A percentile compares a stretch with the other conserved stretches of the same genome.
These are phyloP conservation scores for Ophiostoma ulmi DNA, from an alignment of 2,329 filamentous ascomycete genomes.

Conservation along the genomic window DNA sequence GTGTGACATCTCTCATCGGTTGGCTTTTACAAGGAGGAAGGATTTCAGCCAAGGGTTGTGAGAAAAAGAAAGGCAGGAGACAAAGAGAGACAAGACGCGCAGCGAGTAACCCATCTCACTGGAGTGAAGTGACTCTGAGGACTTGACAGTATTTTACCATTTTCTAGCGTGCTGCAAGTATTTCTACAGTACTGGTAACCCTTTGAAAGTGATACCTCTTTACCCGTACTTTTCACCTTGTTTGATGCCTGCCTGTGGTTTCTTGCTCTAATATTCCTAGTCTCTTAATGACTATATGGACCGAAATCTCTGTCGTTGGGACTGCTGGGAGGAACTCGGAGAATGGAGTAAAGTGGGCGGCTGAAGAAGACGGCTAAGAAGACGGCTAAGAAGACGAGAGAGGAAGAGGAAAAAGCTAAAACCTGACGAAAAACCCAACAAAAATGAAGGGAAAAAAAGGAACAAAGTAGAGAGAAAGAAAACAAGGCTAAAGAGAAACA, in stretches of 20 bases:
- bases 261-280: not conserved
- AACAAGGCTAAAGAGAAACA: constrained; percentile 7
- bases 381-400: not conserved
- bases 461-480: not conserved
- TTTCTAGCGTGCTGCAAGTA: too few relatives aligned
- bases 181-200: too few relatives aligned
- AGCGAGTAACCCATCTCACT: too few relatives aligned
- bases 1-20: not conserved
- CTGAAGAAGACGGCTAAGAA: not conserved
- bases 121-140: too few relatives aligned
- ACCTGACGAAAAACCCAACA: not conserved
- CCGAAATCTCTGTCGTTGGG: not conserved
- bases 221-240: too few relatives aligned
- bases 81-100: not conserved
- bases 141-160: too few relatives aligned
- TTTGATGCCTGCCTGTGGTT: not conserved
- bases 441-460: not conserved
- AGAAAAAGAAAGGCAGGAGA: not conserved
- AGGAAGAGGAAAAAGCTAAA: not conserved
- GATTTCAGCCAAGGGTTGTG: not conserved
- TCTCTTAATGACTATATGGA: not conserved
- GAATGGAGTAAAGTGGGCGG: constrained; percentile 8
- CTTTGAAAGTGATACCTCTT: too few relatives aligned
- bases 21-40: not conserved
- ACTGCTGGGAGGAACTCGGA: not conserved